Evolutionary conservation across 208 protist species (phyloP).

Genomic region (Willaertia magna): DNA sequence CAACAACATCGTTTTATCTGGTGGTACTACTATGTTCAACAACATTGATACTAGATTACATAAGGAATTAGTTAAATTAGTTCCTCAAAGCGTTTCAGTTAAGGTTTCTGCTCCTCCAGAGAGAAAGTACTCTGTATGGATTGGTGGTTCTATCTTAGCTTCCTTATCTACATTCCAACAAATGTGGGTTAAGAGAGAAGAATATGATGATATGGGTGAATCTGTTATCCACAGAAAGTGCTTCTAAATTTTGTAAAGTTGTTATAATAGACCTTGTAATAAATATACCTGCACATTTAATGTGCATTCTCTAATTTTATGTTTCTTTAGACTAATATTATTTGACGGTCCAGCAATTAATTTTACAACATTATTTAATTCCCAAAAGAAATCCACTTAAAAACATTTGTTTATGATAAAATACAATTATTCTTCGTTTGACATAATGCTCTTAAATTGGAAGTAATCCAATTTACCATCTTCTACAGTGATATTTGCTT

Average conservation of each 20-base stretch:
- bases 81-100: slow-evolving; percentile 2
- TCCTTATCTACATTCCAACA: slow-evolving; percentile 16
- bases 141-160: too few species aligned
- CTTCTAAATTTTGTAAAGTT: too few species aligned
- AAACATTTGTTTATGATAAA: too few species aligned
- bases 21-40: slow-evolving; percentile 66
- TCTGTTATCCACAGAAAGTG: neutral
- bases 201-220: neutral
- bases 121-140: too few species aligned
- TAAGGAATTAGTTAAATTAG: slow-evolving; percentile 35
- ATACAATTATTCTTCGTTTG: too few species aligned
- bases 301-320: too few species aligned
- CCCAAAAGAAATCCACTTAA: too few species aligned
- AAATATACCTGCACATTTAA: too few species aligned
- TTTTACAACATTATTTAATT: too few species aligned
- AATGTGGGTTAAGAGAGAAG: neutral
- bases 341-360: too few species aligned
- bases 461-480: neutral
- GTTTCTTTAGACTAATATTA: too few species aligned
- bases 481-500: neutral
- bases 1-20: slow-evolving; percentile 75
- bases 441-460: neutral
- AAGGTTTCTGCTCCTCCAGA: slow-evolving; percentile 51
- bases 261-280: too few species aligned
- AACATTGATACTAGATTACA: slow-evolving; percentile 60